Evolutionary conservation across 805 yeast species (phyloP).

Genomic region (Candida pseudoglaebosa): DNA sequence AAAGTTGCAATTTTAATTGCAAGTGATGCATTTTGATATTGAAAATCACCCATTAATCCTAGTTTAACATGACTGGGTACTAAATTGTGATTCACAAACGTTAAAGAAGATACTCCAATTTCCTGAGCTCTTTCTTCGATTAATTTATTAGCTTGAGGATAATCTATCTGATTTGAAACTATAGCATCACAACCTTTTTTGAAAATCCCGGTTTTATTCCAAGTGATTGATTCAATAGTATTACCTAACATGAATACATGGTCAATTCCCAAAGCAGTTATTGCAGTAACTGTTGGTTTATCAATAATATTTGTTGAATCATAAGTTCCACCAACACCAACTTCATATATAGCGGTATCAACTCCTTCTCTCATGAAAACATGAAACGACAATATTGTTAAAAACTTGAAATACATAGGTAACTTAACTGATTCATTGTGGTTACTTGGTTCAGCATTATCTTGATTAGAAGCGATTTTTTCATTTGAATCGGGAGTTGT

Average conservation of each 20-base stretch:
- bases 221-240: conserved; percentile 84
- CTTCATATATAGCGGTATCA: conserved; percentile 94
- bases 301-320: conserved; percentile 92
- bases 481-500: conserved; percentile 59
- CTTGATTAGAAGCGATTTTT: conserved; percentile 64
- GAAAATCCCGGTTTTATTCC: conserved; percentile 95
- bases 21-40: conserved; percentile 78
- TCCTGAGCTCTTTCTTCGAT: conserved; percentile 68
- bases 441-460: too few relatives aligned
- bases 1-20: conserved; percentile 69
- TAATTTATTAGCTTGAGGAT: conserved; percentile 50
- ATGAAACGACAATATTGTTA: conserved; percentile 88
- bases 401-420: conserved; percentile 89
- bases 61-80: conserved; percentile 39
- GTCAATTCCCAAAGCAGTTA: conserved; percentile 85
- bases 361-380: conserved; percentile 84
- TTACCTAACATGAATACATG: conserved; percentile 84
- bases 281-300: conserved; percentile 80
- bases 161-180: conserved; percentile 53
- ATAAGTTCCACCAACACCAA: conserved; percentile 96
- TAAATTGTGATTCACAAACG: conserved; percentile 45
- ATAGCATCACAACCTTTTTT: conserved; percentile 66
- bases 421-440: conserved; percentile 37
- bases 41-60: conserved; percentile 85
- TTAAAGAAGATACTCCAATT: conserved; percentile 41